These are phyloP conservation scores for Begonia loranthoides DNA, from an alignment of 306 rosid genomes.

Conservation along the genomic window DNA sequence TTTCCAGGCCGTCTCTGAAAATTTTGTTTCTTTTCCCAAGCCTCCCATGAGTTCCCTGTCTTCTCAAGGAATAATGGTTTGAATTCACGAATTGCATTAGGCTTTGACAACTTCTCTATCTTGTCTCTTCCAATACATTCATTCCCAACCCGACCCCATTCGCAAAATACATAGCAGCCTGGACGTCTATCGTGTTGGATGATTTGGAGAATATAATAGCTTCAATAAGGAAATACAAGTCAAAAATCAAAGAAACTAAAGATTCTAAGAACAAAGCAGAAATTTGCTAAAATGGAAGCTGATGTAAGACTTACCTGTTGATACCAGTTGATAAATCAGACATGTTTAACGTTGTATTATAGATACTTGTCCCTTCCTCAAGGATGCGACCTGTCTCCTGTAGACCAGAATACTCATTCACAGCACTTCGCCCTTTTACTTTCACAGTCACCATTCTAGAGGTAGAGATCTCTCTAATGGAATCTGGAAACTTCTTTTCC, in stretches of 20 bases:
- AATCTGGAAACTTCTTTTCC: slow-evolving; percentile 78
- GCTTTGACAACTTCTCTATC: slow-evolving; percentile 52
- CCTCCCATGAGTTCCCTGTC: slow-evolving; percentile 97
- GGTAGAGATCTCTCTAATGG: slow-evolving; percentile 43
- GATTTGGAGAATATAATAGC: slow-evolving; percentile 85
- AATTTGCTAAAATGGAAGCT: no score
- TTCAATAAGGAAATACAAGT: slow-evolving; percentile 20
- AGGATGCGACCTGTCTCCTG: slow-evolving; percentile 92
- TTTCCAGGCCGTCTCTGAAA: slow-evolving; percentile 88
- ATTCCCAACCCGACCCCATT: slow-evolving; percentile 98
- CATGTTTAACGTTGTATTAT: slow-evolving; percentile 83
- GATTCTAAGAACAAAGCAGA: neutral
- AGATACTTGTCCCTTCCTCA: slow-evolving; percentile 77
- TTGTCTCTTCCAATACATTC: slow-evolving; percentile 76
- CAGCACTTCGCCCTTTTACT: slow-evolving; percentile 90
- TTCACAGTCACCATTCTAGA: slow-evolving; percentile 83
- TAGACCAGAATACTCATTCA: slow-evolving; percentile 80
- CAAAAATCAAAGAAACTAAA: slow-evolving; percentile 16
- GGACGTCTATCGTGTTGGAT: slow-evolving; percentile 78
- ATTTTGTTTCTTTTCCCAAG: slow-evolving; percentile 68
- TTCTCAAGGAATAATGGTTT: slow-evolving; percentile 79
- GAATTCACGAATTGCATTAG: slow-evolving; percentile 65
- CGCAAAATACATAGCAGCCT: slow-evolving; percentile 70
- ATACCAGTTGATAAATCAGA: slow-evolving; percentile 80
- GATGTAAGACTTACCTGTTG: slow-evolving; percentile 78